These are phyloP conservation scores for Austropuccinia psidii DNA, from an alignment of 1,284 basidiomycete species.

Conservation along the genomic window DNA sequence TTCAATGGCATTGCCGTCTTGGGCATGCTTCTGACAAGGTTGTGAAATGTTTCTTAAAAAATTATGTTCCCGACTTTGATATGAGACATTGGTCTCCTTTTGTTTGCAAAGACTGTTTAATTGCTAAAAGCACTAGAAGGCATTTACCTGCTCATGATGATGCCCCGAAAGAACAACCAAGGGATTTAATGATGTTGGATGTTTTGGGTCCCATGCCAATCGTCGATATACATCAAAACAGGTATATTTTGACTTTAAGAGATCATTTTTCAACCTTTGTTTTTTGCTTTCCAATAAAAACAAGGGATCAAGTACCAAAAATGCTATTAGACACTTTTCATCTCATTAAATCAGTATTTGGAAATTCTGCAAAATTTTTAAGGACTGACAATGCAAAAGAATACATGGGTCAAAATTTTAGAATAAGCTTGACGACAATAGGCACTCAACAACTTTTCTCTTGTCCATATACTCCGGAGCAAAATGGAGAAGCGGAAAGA, in stretches of 20 bases:
- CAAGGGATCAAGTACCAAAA: not conserved
- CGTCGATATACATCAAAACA: not conserved
- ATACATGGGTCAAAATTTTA: not conserved
- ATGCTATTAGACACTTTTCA: not conserved
- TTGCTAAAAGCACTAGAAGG: not conserved
- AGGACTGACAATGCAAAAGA: not conserved
- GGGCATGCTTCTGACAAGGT: not conserved
- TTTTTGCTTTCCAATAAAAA: not conserved
- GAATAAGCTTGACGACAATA: not conserved
- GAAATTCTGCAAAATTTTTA: not conserved
- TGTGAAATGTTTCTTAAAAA: not conserved
- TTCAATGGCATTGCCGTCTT: not conserved
- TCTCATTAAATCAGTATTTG: not conserved
- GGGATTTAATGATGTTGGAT: not conserved
- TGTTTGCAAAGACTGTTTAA: not conserved
- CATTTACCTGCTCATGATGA: not conserved
- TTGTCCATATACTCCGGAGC: not conserved
- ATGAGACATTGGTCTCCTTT: not conserved
- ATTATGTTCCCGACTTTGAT: not conserved
- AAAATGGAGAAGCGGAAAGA: slow-evolving; percentile 5
- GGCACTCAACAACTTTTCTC: not conserved
- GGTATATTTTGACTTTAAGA: not conserved
- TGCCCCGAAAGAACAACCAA: not conserved
- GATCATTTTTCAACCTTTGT: not conserved
- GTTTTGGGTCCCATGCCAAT: not conserved